A percentile compares a stretch with the other conserved stretches of the same genome.
Conservation (phyloP, 2,329 filamentous ascomycete species). For the Xenoacremonium recifei region DNA sequence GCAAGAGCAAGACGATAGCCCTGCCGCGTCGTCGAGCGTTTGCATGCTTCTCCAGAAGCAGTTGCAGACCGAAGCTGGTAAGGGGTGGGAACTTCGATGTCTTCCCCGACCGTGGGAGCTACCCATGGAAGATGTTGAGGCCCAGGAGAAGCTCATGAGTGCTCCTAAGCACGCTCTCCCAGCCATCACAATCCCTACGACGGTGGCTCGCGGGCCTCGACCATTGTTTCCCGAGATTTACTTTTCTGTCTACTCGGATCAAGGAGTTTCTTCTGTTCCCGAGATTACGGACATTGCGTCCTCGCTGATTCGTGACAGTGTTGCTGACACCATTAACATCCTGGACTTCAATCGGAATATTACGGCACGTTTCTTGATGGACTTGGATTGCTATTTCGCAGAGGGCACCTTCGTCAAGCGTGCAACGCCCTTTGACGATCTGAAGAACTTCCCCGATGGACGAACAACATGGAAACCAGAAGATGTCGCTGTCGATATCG, state of each 20-base stretch:
- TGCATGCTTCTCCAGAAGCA: conserved; percentile 84
- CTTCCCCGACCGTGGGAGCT: conserved; percentile 68
- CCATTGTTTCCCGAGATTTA: conserved; percentile 89
- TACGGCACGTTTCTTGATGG: conserved; percentile 85
- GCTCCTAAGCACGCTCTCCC: conserved; percentile 77
- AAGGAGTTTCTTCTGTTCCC: conserved; percentile 88
- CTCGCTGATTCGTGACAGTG: conserved; percentile 78
- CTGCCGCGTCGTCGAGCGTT: conserved; percentile 64
- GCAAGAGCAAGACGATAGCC: conserved; percentile 60
- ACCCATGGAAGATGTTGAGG: conserved; percentile 58
- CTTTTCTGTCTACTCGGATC: conserved; percentile 85
- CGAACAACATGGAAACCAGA: conserved; percentile 93
- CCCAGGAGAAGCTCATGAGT: conserved; percentile 56
- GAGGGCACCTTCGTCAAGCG: conserved; percentile 89
- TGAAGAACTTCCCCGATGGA: conserved; percentile 65
- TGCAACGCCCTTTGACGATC: conserved; percentile 86
- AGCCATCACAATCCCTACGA: conserved; percentile 69
- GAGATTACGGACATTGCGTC: conserved; percentile 72
- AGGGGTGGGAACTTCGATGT: conserved; percentile 71
- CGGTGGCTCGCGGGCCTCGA: conserved; percentile 70
- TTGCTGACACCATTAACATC: conserved; percentile 91
- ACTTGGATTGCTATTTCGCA: conserved; percentile 92
- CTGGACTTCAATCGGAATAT: conserved; percentile 89
- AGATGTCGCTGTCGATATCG: conserved; percentile 94
- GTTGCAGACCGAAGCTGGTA: conserved; percentile 71